Base-by-base conservation (phyloP, 768 basidiomycete species). In the Leccinum rimulosum region DNA sequence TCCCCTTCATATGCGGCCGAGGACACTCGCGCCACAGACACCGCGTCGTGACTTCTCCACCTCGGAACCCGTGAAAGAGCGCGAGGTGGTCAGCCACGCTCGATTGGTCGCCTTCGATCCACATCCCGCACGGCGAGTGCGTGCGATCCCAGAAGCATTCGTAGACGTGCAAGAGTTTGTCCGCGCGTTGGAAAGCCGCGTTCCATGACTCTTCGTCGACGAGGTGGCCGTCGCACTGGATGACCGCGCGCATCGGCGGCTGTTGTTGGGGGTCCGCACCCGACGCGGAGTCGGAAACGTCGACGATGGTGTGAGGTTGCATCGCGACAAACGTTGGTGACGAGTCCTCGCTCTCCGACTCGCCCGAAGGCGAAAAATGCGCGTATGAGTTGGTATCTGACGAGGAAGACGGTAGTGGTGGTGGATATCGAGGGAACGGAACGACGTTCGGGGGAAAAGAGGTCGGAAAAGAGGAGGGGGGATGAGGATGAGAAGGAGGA, bases 21-120 rank as follows among this genome's bases (percentile, higher is more conserved):
- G 66, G 61, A 30, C 71, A 73, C 3, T 66, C 73, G n/a, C 56
- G 63, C 73, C 71, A 73, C 25, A 73, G 50, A 62, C 71, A 74
- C 5, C 69, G 64, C 25, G 69, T 73, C 48, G 64, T 62, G 1
- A 71, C 64, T 52, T 73, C 73, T 1, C 73, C 73, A 4, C 71
- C 71, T 0, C 66, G 66, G 33, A 73, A 74, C 0, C 65, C 62
- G 56, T 73, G 72, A 38, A 69, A 73, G 52, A 67, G 70, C 11
- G 63, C 61, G 59, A 73, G 67, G 57, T 73, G 72, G 57, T 73
- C 72, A 10, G 71, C 71, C 25, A 74, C 70, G 59, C 61, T 68
- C 17, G 69, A 66, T 12, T 74, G 73, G 56, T 73, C 73, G 19
- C 73, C 73, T 52, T 73, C 73, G 38, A 73, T 70, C 66, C 73